Conservation (phyloP, 1,284 basidiomycete genomes). For the Vanrija sp. region DNA sequence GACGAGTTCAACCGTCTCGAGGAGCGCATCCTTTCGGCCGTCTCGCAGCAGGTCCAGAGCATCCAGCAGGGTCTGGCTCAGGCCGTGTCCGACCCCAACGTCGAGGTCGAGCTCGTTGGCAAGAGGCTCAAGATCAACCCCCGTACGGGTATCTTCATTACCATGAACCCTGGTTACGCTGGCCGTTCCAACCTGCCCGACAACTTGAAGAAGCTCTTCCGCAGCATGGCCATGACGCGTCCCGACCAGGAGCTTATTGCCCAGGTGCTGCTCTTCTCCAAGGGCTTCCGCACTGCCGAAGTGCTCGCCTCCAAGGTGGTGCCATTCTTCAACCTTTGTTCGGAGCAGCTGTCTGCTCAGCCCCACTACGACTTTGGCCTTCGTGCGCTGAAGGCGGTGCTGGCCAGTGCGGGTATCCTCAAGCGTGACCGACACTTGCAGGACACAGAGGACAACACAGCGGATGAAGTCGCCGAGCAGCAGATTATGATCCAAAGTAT, state of each 20-base stretch:
- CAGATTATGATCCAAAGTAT: constrained; percentile 98
- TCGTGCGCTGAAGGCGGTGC: constrained; percentile 92
- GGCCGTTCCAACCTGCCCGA: constrained; percentile 93
- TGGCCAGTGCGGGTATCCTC: constrained; percentile 94
- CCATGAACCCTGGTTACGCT: constrained; percentile 97
- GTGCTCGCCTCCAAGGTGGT: constrained; percentile 94
- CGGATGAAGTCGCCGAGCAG: constrained; percentile 75
- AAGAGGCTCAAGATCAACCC: constrained; percentile 89
- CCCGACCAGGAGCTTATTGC: constrained; percentile 98
- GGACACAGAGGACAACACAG: constrained; percentile 32
- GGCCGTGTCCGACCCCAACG: constrained; percentile 72
- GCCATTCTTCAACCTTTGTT: constrained; percentile 97
- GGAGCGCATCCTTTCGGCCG: constrained; percentile 94
- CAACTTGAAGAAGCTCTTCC: constrained; percentile 66
- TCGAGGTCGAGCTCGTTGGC: constrained; percentile 93
- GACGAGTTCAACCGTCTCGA: constrained; percentile 98
- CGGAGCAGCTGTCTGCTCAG: constrained; percentile 93
- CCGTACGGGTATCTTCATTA: constrained; percentile 96
- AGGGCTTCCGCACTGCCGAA: constrained; percentile 97
- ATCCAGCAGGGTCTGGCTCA: constrained; percentile 92
- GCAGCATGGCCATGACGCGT: constrained; percentile 96
- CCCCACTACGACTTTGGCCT: constrained; percentile 99
- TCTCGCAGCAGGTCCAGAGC: constrained; percentile 97
- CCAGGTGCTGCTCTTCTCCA: constrained; percentile 98
- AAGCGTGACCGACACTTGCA: constrained; percentile 77